Evolutionary conservation across 2,329 filamentous ascomycete species (phyloP).

Genomic region (Colletotrichum godetiae): DNA sequence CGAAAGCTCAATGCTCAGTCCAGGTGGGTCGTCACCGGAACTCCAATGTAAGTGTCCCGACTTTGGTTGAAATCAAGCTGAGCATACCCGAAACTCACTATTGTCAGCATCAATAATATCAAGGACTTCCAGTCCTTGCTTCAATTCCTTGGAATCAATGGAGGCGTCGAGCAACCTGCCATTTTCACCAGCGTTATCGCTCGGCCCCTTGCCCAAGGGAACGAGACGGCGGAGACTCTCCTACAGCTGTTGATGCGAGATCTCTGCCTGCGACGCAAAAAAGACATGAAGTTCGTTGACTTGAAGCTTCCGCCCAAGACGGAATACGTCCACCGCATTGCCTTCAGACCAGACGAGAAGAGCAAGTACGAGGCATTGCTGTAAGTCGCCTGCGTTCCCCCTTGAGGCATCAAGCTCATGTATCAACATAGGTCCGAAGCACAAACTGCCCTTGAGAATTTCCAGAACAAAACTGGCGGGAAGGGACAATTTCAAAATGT

Average conservation of each 20-base stretch:
- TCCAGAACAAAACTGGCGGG: slow-evolving; percentile 58
- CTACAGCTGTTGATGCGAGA: slow-evolving; percentile 84
- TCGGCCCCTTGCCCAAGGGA: slow-evolving; percentile 71
- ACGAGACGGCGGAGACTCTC: slow-evolving; percentile 68
- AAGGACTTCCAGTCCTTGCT: slow-evolving; percentile 85
- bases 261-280: slow-evolving; percentile 83
- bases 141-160: slow-evolving; percentile 80
- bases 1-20: slow-evolving; percentile 75
- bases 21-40: slow-evolving; percentile 84
- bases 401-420: slow-evolving; percentile 38
- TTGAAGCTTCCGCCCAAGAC: slow-evolving; percentile 81
- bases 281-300: slow-evolving; percentile 90
- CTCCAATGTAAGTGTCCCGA: slow-evolving; percentile 71
- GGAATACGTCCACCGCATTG: slow-evolving; percentile 81
- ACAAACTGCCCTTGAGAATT: slow-evolving; percentile 74
- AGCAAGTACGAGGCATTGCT: slow-evolving; percentile 81
- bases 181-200: slow-evolving; percentile 81
- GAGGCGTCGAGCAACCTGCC: slow-evolving; percentile 77
- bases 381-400: slow-evolving; percentile 51
- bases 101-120: slow-evolving; percentile 75
- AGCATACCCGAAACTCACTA: slow-evolving; percentile 33
- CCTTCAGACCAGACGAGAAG: slow-evolving; percentile 78
- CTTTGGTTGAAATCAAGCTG: slow-evolving; percentile 37
- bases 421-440: slow-evolving; percentile 70
- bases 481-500: slow-evolving; percentile 76